Evolutionary conservation across 1,139 yeast species (phyloP).

Genomic region (Yamadazyma buinensis): DNA sequence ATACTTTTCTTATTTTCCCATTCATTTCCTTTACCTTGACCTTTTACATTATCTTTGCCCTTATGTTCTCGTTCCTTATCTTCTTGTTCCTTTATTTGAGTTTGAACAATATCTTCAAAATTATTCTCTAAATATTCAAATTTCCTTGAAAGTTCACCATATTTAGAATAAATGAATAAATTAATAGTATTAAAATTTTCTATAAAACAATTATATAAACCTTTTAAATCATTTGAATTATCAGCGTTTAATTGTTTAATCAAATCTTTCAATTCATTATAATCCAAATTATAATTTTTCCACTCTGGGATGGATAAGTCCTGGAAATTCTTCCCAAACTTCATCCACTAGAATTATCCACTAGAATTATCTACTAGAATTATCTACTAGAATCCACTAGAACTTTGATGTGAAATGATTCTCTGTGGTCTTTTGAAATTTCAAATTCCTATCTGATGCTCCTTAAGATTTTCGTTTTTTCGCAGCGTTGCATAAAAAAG

Average conservation of each 20-base stretch:
- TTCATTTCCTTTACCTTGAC: background rate
- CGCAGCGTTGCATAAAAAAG: no score
- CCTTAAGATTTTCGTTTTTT: no score
- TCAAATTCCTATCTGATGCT: no score
- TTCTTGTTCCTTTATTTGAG: no score
- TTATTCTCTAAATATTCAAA: conserved; percentile 20
- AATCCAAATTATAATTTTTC: conserved; percentile 79
- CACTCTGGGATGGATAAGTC: conserved; percentile 84
- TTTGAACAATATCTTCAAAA: conserved; percentile 7
- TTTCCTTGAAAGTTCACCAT: conserved; percentile 52
- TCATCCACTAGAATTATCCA: no score
- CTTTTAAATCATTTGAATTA: conserved; percentile 13
- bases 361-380: no score
- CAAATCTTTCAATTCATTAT: conserved; percentile 65
- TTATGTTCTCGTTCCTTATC: no score
- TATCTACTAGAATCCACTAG: no score
- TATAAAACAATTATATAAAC: conserved; percentile 30
- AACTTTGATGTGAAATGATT: no score
- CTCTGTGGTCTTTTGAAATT: no score
- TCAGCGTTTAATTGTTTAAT: conserved; percentile 36
- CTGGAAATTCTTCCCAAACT: conserved; percentile 75
- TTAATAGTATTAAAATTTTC: conserved; percentile 52
- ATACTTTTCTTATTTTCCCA: background rate
- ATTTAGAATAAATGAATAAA: conserved; percentile 62
- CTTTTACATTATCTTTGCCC: no score